A percentile compares a stretch with the other conserved stretches of the same genome.
Conservation (phyloP, 75 land plant species). For the Cunninghamia lanceolata region DNA sequence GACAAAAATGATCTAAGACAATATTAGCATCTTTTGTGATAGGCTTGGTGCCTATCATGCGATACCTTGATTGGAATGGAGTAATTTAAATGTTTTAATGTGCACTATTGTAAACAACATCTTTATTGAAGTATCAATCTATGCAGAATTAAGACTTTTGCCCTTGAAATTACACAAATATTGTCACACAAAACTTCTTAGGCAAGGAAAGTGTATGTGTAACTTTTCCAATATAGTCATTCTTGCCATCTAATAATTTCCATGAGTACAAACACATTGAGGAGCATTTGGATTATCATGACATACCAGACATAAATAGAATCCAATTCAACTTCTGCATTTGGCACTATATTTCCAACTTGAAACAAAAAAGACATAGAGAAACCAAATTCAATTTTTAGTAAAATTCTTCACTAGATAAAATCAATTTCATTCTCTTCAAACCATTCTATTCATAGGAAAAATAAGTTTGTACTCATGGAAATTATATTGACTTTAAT, state of each 20-base stretch:
- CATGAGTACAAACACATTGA: no score
- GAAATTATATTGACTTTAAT: no score
- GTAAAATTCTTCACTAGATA: no score
- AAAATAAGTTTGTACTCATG: no score
- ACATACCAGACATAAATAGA: no score
- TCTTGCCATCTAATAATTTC: not conserved
- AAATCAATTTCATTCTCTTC: no score
- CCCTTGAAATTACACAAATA: constrained; percentile 25
- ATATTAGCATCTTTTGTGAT: not conserved
- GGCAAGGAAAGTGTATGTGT: not conserved
- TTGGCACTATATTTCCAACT: no score
- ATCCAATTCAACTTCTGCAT: no score
- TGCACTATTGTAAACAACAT: constrained; percentile 46
- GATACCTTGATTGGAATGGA: constrained; percentile 68
- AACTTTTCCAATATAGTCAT: not conserved
- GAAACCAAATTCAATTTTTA: no score
- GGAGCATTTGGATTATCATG: no score
- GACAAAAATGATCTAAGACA: constrained; percentile 1
- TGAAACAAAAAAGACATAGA: no score
- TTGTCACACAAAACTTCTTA: not conserved
- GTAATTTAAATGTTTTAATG: constrained; percentile 48
- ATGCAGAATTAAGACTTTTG: constrained; percentile 36
- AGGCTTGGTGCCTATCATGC: not conserved
- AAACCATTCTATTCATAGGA: no score
- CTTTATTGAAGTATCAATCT: constrained; percentile 29